Conservation (phyloP, 805 yeast species). For the Kregervanrija pseudodelftensis region DNA sequence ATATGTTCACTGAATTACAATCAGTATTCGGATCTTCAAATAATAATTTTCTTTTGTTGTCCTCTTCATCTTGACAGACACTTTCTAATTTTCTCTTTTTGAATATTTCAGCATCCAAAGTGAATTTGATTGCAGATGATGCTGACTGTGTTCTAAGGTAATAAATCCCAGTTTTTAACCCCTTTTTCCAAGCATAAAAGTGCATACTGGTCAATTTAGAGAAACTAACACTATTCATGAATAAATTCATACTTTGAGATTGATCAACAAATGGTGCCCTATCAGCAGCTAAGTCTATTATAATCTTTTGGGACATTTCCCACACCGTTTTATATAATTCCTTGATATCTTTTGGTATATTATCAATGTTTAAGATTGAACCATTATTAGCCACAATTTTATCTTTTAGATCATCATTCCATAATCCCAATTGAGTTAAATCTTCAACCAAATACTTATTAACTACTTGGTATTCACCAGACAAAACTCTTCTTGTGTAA, state of each 20-base stretch:
- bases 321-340: conserved; percentile 88
- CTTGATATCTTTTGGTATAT: conserved; percentile 69
- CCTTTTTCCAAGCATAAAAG: conserved; percentile 98
- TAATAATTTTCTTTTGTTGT: neutral
- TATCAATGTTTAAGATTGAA: conserved; percentile 70
- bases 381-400: conserved; percentile 73
- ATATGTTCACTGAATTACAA: conserved; percentile 6
- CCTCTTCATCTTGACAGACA: neutral
- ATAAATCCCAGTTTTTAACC: conserved; percentile 98
- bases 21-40: neutral
- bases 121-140: conserved; percentile 91
- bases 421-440: conserved; percentile 70
- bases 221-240: conserved; percentile 86
- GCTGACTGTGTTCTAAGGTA: conserved; percentile 97
- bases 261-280: conserved; percentile 76
- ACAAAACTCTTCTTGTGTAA: conserved; percentile 81
- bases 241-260: conserved; percentile 88
- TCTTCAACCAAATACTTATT: conserved; percentile 82
- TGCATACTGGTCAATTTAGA: conserved; percentile 97
- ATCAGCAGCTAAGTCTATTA: conserved; percentile 83
- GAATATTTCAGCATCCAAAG: conserved; percentile 41
- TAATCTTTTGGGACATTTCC: conserved; percentile 84
- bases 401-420: conserved; percentile 77
- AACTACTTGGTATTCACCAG: conserved; percentile 92
- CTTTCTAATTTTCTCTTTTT: neutral